Evolutionary conservation across 2,329 filamentous ascomycete genomes (phyloP), one percentile per base, ranked within the genome.

Genomic region (Xylariales sp.): DNA sequence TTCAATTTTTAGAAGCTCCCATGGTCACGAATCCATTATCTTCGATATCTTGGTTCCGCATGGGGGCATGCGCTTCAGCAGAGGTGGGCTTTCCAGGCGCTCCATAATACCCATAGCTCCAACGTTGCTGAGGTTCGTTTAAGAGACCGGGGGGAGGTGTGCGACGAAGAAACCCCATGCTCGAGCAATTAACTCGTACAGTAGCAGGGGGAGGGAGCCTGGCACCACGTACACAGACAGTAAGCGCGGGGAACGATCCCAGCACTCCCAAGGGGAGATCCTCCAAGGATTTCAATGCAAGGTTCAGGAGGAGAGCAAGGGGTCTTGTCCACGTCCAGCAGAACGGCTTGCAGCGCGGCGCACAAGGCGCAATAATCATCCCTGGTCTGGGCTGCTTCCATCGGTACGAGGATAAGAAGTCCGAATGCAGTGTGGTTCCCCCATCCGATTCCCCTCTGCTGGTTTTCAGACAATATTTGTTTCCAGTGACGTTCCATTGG

Each of bases 181-280:
- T 39, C 16, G 36, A 19, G 28, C 28, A 21, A 19, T 24, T 15
- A 21, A 25, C 21, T 28, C 18, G 18, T 29, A 40, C 28, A 20
- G 18, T 19, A n/a, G n/a, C n/a, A n/a, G n/a, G n/a, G 16, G 25
- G 31, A 21, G 36, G 25, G 25, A 21, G 24, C 25, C 36, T n/a
- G 24, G 25, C 36, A 39, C 36, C 36, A 40, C 38, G 38, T 40
- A 32, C n/a, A n/a, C n/a, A n/a, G n/a, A n/a, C n/a, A n/a, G n/a
- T n/a, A n/a, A 40, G 38, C 38, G 38, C 38, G 38, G 38, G 38
- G 38, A 40, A 40, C 29, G n/a, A 40, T 40, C 38, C 38, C 38
- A 40, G 38, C 16, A 24, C 10, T 31, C 38, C 37, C 18, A 33
- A 20, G 29, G 29, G 38, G 24, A 20, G 20, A 40, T 40, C 38